Percentiles rank a stretch among this genome's conserved stretches.
Evolutionary conservation across 352 stramenopile genomes (phyloP).

Genomic region (Phytophthora citrophthora): DNA sequence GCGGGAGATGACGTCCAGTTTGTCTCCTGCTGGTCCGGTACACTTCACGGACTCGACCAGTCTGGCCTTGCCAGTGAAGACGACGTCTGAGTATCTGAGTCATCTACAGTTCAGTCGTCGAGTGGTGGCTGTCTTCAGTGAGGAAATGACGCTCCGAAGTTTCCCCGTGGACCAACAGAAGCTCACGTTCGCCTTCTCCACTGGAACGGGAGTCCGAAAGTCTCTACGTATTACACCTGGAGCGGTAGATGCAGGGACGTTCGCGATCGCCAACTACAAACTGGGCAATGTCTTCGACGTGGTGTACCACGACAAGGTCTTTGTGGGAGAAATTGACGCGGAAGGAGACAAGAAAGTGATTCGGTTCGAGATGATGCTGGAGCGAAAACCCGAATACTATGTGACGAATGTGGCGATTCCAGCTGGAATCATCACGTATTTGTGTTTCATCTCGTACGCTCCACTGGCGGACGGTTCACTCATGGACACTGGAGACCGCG

Average conservation of each 20-base stretch:
- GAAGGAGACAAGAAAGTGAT: constrained; percentile 48
- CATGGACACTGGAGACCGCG: constrained; percentile 57
- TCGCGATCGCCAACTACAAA: constrained; percentile 59
- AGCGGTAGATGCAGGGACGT: constrained; percentile 45
- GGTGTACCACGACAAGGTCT: constrained; percentile 57
- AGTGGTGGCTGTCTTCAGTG: constrained; percentile 51
- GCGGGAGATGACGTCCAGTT: constrained; percentile 35
- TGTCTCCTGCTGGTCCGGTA: constrained; percentile 33
- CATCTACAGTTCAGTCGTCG: constrained; percentile 51
- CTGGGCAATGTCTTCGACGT: constrained; percentile 64
- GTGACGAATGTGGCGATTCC: constrained; percentile 62
- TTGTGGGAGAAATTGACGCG: constrained; percentile 47
- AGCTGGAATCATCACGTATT: constrained; percentile 55
- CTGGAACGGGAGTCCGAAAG: constrained; percentile 37
- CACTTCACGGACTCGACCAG: constrained; percentile 38
- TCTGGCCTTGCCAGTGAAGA: constrained; percentile 17
- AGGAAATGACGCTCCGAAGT: constrained; percentile 61
- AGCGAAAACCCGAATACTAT: constrained; percentile 58
- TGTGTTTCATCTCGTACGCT: constrained; percentile 62
- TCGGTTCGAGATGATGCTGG: constrained; percentile 65
- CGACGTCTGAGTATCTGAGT: constrained; percentile 29
- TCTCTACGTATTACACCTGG: constrained; percentile 41
- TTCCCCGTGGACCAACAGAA: constrained; percentile 75
- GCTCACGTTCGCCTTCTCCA: constrained; percentile 55
- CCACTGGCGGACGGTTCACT: constrained; percentile 36